Percentiles rank a stretch among this genome's conserved stretches.
These are phyloP conservation scores for Penicillium parvum DNA, from an alignment of 495 filamentous ascomycete species.

Conservation along the genomic window DNA sequence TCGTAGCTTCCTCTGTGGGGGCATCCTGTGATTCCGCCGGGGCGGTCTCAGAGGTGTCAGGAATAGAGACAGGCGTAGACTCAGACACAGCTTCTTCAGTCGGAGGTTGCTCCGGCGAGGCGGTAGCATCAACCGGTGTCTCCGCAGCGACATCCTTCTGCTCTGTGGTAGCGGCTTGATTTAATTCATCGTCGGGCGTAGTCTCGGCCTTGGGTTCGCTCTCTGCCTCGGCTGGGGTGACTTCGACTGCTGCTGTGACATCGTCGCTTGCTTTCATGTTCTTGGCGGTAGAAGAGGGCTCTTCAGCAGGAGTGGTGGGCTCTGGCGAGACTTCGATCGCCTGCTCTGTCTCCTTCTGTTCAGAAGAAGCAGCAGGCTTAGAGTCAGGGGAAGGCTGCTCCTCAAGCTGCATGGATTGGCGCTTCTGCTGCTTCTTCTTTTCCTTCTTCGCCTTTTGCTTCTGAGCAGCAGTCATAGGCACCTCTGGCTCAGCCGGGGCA, in stretches of 20 bases:
- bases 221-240: background rate
- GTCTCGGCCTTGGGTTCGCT: constrained; percentile 2
- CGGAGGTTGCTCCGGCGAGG: background rate
- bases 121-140: too few relatives aligned
- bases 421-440: constrained; percentile 17
- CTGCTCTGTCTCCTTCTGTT: constrained; percentile 14
- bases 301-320: background rate
- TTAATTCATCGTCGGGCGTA: background rate
- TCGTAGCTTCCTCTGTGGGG: background rate
- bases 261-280: background rate
- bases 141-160: background rate
- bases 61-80: background rate
- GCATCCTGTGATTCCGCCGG: background rate
- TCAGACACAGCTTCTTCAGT: background rate
- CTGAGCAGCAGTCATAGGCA: constrained; percentile 18
- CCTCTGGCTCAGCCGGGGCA: constrained; percentile 8
- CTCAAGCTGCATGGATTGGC: constrained; percentile 8
- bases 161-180: background rate
- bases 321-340: background rate
- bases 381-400: constrained; percentile 3
- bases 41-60: background rate
- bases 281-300: too few relatives aligned
- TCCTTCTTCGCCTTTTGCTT: constrained; percentile 40
- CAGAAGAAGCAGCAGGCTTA: constrained; percentile 6
- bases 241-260: background rate